phyloP scores from a whole-genome alignment of 441 rosid genomes.

The Geranium incanum region DNA sequence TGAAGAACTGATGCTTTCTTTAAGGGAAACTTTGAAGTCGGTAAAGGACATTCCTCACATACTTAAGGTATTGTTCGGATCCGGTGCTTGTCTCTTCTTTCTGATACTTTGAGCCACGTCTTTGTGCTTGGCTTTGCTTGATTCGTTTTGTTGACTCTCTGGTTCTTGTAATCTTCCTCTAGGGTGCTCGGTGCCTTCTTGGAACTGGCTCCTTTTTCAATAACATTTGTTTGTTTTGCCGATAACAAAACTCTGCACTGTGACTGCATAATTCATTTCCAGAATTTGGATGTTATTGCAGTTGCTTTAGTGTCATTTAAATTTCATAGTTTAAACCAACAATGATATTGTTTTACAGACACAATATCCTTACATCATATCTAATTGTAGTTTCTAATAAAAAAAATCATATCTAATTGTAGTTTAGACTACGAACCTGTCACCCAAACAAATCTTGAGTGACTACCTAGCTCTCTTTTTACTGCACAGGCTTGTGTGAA shows the following conservation, averaged over 20 bases:
- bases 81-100: too few species aligned
- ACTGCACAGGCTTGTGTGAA: constrained; percentile 5
- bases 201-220: too few species aligned
- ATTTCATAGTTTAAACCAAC: neutral
- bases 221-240: too few species aligned
- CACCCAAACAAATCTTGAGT: constrained; percentile 6
- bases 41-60: constrained; percentile 75
- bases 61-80: constrained; percentile 48
- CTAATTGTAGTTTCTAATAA: neutral
- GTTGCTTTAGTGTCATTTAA: neutral
- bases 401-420: neutral
- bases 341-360: constrained; percentile 1
- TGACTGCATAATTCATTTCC: constrained; percentile 1
- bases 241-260: neutral
- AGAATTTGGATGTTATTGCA: neutral
- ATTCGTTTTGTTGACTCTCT: too few species aligned
- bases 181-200: too few species aligned
- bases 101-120: too few species aligned
- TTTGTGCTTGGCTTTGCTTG: too few species aligned
- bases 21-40: constrained; percentile 76
- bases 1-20: constrained; percentile 70
- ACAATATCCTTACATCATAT: neutral
- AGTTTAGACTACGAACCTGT: neutral
- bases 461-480: constrained; percentile 6
- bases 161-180: too few species aligned